A percentile compares a stretch with the other conserved stretches of the same genome.
phyloP scores from a whole-genome alignment of 805 yeast genomes.

The Saccharomycopsis selenospora region DNA sequence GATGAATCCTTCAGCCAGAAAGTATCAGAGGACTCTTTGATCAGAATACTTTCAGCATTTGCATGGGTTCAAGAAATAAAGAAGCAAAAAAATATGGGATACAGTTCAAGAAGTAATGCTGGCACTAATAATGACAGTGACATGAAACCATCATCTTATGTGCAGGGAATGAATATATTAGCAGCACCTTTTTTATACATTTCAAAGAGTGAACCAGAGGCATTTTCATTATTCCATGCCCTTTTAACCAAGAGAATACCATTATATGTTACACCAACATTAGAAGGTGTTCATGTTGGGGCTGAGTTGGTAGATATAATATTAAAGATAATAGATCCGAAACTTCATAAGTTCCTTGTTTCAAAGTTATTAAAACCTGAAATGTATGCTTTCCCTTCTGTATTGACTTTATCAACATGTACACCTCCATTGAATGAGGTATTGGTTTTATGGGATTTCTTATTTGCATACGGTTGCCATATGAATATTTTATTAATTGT shows the following conservation, averaged over 20 bases:
- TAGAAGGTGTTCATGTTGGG: slow-evolving; percentile 79
- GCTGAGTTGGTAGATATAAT: slow-evolving; percentile 63
- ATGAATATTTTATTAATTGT: slow-evolving; percentile 78
- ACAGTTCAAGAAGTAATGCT: background rate
- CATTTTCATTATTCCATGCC: slow-evolving; percentile 62
- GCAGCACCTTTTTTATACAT: slow-evolving; percentile 78
- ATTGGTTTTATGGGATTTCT: slow-evolving; percentile 77
- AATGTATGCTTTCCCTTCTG: slow-evolving; percentile 79
- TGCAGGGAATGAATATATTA: slow-evolving; percentile 88
- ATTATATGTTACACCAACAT: slow-evolving; percentile 64
- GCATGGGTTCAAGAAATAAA: slow-evolving; percentile 40
- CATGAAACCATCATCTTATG: slow-evolving; percentile 45
- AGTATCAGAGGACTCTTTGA: slow-evolving; percentile 63
- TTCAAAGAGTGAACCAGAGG: slow-evolving; percentile 77
- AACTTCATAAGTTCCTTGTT: slow-evolving; percentile 50
- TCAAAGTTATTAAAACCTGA: slow-evolving; percentile 70
- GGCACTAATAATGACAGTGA: slow-evolving; percentile 18
- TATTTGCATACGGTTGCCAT: slow-evolving; percentile 87
- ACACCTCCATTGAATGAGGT: slow-evolving; percentile 78
- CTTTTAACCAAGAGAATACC: slow-evolving; percentile 64
- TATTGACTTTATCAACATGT: slow-evolving; percentile 78
- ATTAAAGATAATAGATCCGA: slow-evolving; percentile 64
- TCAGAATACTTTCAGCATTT: slow-evolving; percentile 64
- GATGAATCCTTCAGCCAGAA: slow-evolving; percentile 55
- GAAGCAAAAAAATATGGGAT: background rate